phyloP scores from a whole-genome alignment of 2,329 filamentous ascomycete species.

The Stemphylium lycopersici region DNA sequence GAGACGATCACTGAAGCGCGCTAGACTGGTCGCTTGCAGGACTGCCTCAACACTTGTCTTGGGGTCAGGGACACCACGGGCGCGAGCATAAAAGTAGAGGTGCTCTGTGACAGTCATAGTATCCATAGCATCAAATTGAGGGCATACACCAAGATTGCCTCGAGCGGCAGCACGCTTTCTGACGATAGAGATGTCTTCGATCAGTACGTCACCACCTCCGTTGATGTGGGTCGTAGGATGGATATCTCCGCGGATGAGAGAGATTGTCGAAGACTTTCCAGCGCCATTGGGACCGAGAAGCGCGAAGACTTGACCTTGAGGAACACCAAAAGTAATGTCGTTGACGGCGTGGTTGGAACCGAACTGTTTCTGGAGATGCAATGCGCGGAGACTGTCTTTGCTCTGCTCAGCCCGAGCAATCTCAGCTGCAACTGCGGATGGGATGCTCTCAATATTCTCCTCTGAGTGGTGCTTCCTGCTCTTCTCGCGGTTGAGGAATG shows the following conservation, averaged over 20 bases:
- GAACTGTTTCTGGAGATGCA: constrained; percentile 82
- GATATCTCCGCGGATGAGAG: constrained; percentile 86
- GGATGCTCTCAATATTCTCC: constrained; percentile 53
- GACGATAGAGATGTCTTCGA: constrained; percentile 79
- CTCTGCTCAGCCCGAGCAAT: constrained; percentile 65
- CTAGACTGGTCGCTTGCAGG: constrained; percentile 79
- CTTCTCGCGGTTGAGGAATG: constrained; percentile 54
- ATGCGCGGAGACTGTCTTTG: constrained; percentile 74
- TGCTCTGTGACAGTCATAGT: constrained; percentile 89
- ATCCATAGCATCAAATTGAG: constrained; percentile 78
- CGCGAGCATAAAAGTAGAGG: constrained; percentile 82
- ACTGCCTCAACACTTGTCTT: constrained; percentile 79
- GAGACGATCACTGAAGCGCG: constrained; percentile 73
- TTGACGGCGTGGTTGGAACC: constrained; percentile 77
- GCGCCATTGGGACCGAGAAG: constrained; percentile 90
- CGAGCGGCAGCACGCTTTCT: constrained; percentile 74
- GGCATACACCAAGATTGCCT: constrained; percentile 84
- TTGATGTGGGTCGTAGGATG: constrained; percentile 64
- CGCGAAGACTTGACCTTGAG: constrained; percentile 82
- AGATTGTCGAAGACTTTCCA: constrained; percentile 89
- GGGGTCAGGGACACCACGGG: constrained; percentile 77
- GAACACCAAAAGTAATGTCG: constrained; percentile 83
- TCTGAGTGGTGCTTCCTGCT: constrained; percentile 47
- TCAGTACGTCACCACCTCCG: constrained; percentile 77
- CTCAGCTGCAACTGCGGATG: constrained; percentile 69